phyloP scores from a whole-genome alignment of 371 early-diverging fungal species.

The Mortierella sp. region DNA sequence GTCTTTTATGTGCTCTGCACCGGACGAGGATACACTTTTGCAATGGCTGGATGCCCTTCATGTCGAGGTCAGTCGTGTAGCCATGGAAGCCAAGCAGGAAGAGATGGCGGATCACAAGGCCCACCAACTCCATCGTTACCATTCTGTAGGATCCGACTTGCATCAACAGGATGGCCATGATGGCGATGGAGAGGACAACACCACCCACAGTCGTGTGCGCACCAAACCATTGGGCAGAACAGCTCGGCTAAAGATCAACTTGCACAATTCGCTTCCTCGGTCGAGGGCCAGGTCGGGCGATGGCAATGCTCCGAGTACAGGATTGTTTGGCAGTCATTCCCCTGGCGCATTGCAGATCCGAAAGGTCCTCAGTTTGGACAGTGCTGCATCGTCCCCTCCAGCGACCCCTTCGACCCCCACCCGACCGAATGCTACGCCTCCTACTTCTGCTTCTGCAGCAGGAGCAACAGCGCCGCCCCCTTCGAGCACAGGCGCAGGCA shows the following conservation, averaged over 20 bases:
- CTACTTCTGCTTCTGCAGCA: no score
- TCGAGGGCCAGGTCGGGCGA: constrained; percentile 27
- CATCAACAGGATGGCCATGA: constrained; percentile 3
- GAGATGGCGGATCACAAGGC: constrained; percentile 11
- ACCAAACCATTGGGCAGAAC: constrained; percentile 24
- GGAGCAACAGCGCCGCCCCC: no score
- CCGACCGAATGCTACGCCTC: no score
- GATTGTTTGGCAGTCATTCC: constrained; percentile 16
- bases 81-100: constrained; percentile 24
- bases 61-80: constrained; percentile 56
- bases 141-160: not conserved
- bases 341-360: constrained; percentile 6
- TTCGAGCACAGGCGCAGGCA: no score
- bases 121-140: not conserved
- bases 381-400: not conserved
- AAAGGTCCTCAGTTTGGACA: constrained; percentile 17
- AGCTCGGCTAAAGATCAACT: constrained; percentile 21
- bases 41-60: constrained; percentile 76
- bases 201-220: not conserved
- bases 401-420: not conserved
- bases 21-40: constrained; percentile 65
- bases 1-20: constrained; percentile 77
- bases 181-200: constrained; percentile 1
- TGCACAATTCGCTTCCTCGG: constrained; percentile 27
- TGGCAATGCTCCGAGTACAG: not conserved